phyloP scores from a whole-genome alignment of 2,329 filamentous ascomycete genomes.

The Cryphonectria japonica region DNA sequence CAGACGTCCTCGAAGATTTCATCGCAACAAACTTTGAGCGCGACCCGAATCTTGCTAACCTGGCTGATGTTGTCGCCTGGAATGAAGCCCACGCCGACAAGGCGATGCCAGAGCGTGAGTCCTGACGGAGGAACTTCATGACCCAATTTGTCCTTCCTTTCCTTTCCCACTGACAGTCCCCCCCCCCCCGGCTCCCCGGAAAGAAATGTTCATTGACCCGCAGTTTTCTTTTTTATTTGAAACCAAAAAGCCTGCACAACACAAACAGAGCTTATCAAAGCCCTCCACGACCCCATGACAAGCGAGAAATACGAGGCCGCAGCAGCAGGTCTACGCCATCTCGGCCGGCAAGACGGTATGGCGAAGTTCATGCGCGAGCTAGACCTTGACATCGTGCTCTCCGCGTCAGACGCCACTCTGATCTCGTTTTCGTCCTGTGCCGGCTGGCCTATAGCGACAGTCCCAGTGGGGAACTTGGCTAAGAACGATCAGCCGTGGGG shows the following conservation, averaged over 20 bases:
- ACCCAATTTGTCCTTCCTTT: neutral
- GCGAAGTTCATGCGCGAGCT: slow-evolving; percentile 26
- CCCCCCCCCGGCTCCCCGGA: no score
- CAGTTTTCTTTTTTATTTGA: no score
- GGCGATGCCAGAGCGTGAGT: slow-evolving; percentile 32
- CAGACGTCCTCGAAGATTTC: slow-evolving; percentile 23
- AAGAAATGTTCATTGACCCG: neutral
- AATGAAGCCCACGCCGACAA: slow-evolving; percentile 32
- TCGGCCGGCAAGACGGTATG: slow-evolving; percentile 27
- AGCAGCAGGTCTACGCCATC: slow-evolving; percentile 16
- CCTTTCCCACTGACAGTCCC: neutral
- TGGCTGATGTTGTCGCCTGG: slow-evolving; percentile 33
- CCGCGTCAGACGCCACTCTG: slow-evolving; percentile 31
- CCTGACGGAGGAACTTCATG: no score
- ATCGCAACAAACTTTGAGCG: slow-evolving; percentile 27
- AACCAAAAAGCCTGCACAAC: slow-evolving; percentile 17
- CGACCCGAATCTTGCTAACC: slow-evolving; percentile 25
- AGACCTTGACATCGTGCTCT: slow-evolving; percentile 32
- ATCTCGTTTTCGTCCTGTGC: slow-evolving; percentile 32
- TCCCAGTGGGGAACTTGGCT: slow-evolving; percentile 33
- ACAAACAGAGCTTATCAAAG: slow-evolving; percentile 29
- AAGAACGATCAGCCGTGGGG: slow-evolving; percentile 36
- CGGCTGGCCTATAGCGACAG: slow-evolving; percentile 36
- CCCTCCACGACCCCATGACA: slow-evolving; percentile 27
- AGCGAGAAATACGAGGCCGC: slow-evolving; percentile 22